Conservation (phyloP, 2,329 filamentous ascomycete genomes). For the Apiospora marii region DNA sequence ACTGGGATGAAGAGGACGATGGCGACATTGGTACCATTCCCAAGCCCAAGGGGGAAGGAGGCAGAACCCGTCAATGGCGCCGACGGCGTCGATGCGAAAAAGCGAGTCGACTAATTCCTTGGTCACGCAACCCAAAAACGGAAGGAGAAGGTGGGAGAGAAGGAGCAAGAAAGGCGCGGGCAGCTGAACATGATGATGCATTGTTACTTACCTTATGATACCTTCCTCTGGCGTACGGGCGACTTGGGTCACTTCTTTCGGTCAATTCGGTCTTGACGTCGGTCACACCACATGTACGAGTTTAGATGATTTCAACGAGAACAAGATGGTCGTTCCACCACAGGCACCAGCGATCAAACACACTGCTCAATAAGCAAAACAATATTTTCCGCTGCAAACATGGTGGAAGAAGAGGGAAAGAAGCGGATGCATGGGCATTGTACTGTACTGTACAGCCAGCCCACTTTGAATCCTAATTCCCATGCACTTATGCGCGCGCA, state of each 20-base stretch:
- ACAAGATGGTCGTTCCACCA: slow-evolving; percentile 16
- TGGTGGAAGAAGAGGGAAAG: neutral
- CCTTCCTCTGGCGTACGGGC: slow-evolving; percentile 27
- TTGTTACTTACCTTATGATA: slow-evolving; percentile 32
- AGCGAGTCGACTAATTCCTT: slow-evolving; percentile 42
- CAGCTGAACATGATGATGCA: slow-evolving; percentile 8
- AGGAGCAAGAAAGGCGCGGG: neutral
- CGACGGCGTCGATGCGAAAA: slow-evolving; percentile 41
- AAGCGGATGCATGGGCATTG: neutral
- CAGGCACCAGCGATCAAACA: slow-evolving; percentile 26
- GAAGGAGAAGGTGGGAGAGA: neutral
- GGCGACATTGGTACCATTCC: slow-evolving; percentile 32
- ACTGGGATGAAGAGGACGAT: slow-evolving; percentile 63
- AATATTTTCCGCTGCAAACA: neutral
- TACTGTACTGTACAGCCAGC: neutral
- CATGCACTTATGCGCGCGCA: neutral
- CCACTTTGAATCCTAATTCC: neutral
- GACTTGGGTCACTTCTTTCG: slow-evolving; percentile 22
- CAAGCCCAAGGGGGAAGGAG: slow-evolving; percentile 35
- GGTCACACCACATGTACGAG: slow-evolving; percentile 33
- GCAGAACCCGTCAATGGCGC: slow-evolving; percentile 37
- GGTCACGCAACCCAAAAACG: no score
- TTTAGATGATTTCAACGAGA: slow-evolving; percentile 32
- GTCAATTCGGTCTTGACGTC: slow-evolving; percentile 27
- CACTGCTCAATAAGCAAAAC: neutral